Percentiles rank a stretch among this genome's conserved stretches.
Evolutionary conservation across 176 grass and related monocot species (phyloP).

Genomic region (Aegilops sharonensis): DNA sequence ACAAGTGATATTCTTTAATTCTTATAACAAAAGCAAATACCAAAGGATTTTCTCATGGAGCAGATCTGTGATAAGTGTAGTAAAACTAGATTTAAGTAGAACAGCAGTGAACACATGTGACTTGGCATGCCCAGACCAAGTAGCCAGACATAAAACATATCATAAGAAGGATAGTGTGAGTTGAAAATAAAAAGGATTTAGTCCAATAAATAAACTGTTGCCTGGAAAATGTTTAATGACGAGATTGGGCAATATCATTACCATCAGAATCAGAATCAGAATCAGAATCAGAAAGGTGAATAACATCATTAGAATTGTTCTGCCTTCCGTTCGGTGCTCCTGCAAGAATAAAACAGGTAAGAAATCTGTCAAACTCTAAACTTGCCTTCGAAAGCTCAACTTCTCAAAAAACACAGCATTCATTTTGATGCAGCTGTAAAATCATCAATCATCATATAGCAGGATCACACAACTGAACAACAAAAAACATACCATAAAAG

Average conservation of each 20-base stretch:
- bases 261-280: conserved; percentile 79
- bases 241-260: conserved; percentile 23
- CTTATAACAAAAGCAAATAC: conserved; percentile 1
- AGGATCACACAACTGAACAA: conserved; percentile 18
- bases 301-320: conserved; percentile 5
- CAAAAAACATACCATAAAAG: neutral
- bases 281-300: conserved; percentile 38
- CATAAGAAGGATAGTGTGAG: neutral
- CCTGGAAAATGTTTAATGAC: conserved; percentile 7
- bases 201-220: conserved; percentile 15
- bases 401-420: conserved; percentile 23
- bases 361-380: neutral
- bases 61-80: neutral
- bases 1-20: neutral
- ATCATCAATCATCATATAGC: conserved; percentile 8
- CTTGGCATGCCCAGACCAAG: conserved; percentile 14
- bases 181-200: neutral
- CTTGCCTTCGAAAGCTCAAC: neutral
- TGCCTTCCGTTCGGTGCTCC: conserved; percentile 20
- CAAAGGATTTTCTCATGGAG: neutral
- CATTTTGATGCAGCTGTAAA: conserved; percentile 5
- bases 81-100: conserved; percentile 13
- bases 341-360: conserved; percentile 21
- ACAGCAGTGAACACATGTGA: conserved; percentile 4
- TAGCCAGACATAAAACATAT: conserved; percentile 5